Evolutionary conservation across 1,284 basidiomycete species (phyloP), one percentile per base, ranked within the genome.

Genomic region (Baeospora myosura): DNA sequence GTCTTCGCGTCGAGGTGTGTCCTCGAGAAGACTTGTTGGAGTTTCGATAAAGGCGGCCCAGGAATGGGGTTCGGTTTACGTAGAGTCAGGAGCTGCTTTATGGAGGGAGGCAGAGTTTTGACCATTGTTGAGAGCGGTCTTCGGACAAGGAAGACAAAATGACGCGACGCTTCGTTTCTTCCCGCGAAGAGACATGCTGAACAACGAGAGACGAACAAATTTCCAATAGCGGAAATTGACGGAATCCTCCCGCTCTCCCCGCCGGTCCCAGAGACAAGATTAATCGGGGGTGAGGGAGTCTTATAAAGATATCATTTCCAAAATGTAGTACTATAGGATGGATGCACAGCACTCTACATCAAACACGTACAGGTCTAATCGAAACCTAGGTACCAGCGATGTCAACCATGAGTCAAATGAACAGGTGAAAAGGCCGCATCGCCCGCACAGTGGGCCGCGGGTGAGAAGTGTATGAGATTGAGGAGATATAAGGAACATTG

Each of bases 71-170:
- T 66, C 11, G 84, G 84, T 44, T 76, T 79, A 48, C 81, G 81
- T 28, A 86, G 65, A 11, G 77, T 71, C 52, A 94, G 58, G 32
- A 92, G 71, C 14, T 82, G 76, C 64, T 88, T 92, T 51, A 93
- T 68, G 4, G 65, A 49, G 17, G 66, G 57, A 11, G 71, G 60
- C 32, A 74, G 56, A 51, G 68, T 69, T 41, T 60, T 60, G 38
- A 68, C 66, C 66, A 68, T 68, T 37, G 34, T 43, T 14, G 36
- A 33, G 6, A 5, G 25, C 17, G n/a, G 26, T n/a, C n/a, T n/a
- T n/a, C n/a, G 33, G 11, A 34, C 8, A 17, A 34, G 26, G 26
- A n/a, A 28, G 26, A 28, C 26, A 28, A 8, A 14, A 28, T 28
- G 8, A 28, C 26, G 8, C 8, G 26, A 14, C 26, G 26, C 26